Conservation (phyloP, 768 basidiomycete genomes). For the Macrocybe gigantea region DNA sequence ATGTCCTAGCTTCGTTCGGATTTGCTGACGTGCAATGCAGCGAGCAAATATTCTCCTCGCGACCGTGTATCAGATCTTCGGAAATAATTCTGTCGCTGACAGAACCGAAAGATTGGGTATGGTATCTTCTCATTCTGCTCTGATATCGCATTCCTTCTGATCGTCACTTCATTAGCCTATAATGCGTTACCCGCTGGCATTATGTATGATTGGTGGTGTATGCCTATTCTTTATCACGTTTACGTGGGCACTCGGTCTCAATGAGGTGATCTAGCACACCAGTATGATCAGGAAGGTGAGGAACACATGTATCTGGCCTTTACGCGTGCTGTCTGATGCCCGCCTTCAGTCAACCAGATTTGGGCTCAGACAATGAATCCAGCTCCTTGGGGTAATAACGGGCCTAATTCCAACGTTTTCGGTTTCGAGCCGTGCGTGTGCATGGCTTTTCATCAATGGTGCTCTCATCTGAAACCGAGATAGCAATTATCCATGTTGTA, state of each 20-base stretch:
- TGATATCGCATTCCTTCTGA: background rate
- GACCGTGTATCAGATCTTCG: conserved; percentile 34
- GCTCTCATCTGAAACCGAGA: background rate
- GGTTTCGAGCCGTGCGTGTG: conserved; percentile 34
- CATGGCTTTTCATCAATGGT: too few relatives aligned
- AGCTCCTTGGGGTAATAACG: conserved; percentile 31
- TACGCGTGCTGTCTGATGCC: background rate
- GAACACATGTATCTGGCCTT: background rate
- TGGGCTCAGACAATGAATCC: conserved; percentile 35
- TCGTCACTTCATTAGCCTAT: conserved; percentile 20
- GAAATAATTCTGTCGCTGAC: conserved; percentile 36
- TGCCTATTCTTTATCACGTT: conserved; percentile 1
- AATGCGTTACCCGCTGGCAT: conserved; percentile 35
- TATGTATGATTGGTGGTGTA: conserved; percentile 33
- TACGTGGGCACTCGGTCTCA: too few relatives aligned
- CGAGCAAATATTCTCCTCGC: conserved; percentile 40
- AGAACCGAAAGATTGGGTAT: conserved; percentile 31
- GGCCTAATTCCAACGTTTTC: conserved; percentile 33
- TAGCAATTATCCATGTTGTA: conserved; percentile 39
- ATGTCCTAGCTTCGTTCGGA: background rate
- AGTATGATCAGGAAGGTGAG: conserved; percentile 37
- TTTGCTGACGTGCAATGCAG: conserved; percentile 12
- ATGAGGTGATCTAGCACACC: conserved; percentile 22
- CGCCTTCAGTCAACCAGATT: conserved; percentile 30
- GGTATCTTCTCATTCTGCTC: background rate